A percentile compares a stretch with the other conserved stretches of the same genome.
These are phyloP conservation scores for Curvularia lunata DNA, from an alignment of 2,329 filamentous ascomycete genomes.

Conservation along the genomic window DNA sequence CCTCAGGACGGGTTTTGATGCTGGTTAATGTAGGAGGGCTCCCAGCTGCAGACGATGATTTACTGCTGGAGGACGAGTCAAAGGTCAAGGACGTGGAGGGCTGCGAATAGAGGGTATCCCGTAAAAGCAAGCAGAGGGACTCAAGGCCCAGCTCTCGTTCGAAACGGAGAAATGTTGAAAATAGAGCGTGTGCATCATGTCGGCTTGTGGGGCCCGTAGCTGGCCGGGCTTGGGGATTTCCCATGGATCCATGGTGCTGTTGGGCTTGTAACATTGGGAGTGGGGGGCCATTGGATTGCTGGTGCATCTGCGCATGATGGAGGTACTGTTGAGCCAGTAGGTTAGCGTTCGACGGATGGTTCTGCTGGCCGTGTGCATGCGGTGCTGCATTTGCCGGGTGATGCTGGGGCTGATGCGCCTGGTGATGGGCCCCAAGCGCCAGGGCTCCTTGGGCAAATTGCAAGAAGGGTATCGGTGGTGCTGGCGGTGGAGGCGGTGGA, in stretches of 20 bases:
- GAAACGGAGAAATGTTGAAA: slow-evolving; percentile 44
- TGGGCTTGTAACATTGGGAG: neutral
- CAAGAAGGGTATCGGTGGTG: slow-evolving; percentile 29
- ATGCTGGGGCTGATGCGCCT: neutral
- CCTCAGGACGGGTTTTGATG: slow-evolving; percentile 21
- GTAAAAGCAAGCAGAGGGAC: slow-evolving; percentile 42
- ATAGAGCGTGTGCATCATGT: slow-evolving; percentile 21
- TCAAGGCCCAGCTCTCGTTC: slow-evolving; percentile 47
- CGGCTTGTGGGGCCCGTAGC: neutral
- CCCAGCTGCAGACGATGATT: neutral
- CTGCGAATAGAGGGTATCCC: slow-evolving; percentile 27
- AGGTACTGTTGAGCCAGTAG: slow-evolving; percentile 24
- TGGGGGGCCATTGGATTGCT: slow-evolving; percentile 1
- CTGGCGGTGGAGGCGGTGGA: slow-evolving; percentile 26
- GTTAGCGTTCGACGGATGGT: slow-evolving; percentile 18
- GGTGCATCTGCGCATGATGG: slow-evolving; percentile 2
- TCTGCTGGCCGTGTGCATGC: slow-evolving; percentile 1
- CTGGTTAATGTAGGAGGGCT: neutral
- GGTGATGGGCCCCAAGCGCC: slow-evolving; percentile 3
- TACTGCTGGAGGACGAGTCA: slow-evolving; percentile 2
- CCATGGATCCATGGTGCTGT: neutral
- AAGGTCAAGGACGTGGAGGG: neutral
- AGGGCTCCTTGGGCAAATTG: slow-evolving; percentile 30
- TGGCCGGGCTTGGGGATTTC: neutral
- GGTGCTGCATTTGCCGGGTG: neutral